Base-by-base conservation (phyloP, 768 basidiomycete genomes). In the Pulveroboletus sp. region DNA sequence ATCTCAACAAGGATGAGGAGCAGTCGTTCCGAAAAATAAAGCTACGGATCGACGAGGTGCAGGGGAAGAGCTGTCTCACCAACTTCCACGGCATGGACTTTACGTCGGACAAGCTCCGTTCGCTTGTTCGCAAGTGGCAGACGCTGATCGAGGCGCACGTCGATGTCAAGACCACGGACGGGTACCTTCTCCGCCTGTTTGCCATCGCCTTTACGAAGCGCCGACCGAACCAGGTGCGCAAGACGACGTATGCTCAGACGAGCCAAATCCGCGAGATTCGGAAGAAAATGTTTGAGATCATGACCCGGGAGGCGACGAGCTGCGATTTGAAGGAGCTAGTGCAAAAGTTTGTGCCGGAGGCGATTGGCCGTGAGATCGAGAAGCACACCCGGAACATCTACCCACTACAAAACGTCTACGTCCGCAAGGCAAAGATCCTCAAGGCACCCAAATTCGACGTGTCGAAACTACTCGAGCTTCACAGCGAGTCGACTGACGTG, bases 11-110 rank as follows among this genome's bases (percentile, higher is more conserved):
- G 78, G 96, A 99, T 68, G 96, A 98, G 78, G 96, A 99, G 69
- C 93, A 97, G 69, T 85, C 92, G 49, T 99, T 94, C 91, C 86
- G 96, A 69, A 98, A 99, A 83, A 94, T 99, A 71, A 93, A 94
- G 78, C 85, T 99, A 71, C 90, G 93, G 67, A 81, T 98, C 66
- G 94, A 97, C 69, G 91, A 93, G 66, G 79, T 92, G 52, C 88
- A 96, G 76, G 96, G 96, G 76, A 95, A 94, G 80, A 96, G 93
- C 80, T 96, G 93, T 80, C 81, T 98, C 49, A 98, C 96, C 71
- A 95, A 94, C 75, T 99, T 99, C 90, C 89, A 95, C 74, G 96
- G 96, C 71, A 98, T 99, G 95, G 92, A 95, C 77, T 97, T 99
- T 78, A 98, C 96, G 55, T 96, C 95, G 51, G 96, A 99, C 85